These are phyloP conservation scores for Oxytropis ochrocephala DNA, from an alignment of 306 rosid species.

Conservation along the genomic window DNA sequence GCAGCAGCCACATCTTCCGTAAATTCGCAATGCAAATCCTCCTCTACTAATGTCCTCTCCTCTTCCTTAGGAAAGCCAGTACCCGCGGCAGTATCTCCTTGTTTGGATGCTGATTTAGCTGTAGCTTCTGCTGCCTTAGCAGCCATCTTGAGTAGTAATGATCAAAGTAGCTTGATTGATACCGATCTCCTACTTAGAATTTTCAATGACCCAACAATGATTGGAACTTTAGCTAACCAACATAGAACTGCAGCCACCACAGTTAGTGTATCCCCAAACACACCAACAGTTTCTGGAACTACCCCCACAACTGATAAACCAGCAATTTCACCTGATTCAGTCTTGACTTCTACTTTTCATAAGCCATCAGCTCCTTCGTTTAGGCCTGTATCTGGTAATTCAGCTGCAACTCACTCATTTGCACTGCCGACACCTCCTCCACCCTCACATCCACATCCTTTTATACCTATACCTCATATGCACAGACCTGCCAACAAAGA, in stretches of 20 bases:
- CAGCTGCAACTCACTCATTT: background rate
- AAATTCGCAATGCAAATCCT: background rate
- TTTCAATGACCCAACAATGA: conserved; percentile 53
- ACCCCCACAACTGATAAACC: background rate
- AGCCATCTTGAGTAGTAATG: conserved; percentile 34
- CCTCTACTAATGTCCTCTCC: conserved; percentile 1
- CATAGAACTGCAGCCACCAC: conserved; percentile 6
- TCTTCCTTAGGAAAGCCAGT: conserved; percentile 2
- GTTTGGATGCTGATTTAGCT: conserved; percentile 33
- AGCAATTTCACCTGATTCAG: background rate
- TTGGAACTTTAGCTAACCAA: conserved; percentile 38
- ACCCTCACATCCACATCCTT: background rate
- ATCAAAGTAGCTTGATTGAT: conserved; percentile 52
- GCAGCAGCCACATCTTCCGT: background rate
- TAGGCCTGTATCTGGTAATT: background rate
- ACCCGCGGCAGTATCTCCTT: conserved; percentile 13
- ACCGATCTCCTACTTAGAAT: conserved; percentile 51
- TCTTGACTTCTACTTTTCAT: background rate
- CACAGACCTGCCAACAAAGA: conserved; percentile 2
- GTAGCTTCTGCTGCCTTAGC: conserved; percentile 45
- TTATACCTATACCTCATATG: background rate
- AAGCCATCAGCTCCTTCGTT: conserved; percentile 16
- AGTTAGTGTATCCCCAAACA: conserved; percentile 7
- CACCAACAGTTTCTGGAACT: background rate
- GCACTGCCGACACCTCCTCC: background rate